A percentile compares a stretch with the other conserved stretches of the same genome.
These are phyloP conservation scores for Alternaria consortialis DNA, from an alignment of 2,329 filamentous ascomycete genomes.

Conservation along the genomic window DNA sequence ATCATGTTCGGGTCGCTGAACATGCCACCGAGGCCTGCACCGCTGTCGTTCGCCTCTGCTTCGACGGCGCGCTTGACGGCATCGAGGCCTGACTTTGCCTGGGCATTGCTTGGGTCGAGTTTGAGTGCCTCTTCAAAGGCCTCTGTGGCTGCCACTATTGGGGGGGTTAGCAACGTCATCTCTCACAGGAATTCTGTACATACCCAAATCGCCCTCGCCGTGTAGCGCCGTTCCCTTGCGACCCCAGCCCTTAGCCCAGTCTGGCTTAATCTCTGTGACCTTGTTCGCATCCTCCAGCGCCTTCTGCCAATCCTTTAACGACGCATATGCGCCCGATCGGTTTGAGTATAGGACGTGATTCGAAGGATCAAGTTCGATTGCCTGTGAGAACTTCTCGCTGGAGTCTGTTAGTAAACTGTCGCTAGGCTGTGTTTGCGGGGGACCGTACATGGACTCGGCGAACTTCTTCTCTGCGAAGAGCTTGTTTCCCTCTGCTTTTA, in stretches of 20 bases:
- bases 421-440: slow-evolving; percentile 24
- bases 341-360: slow-evolving; percentile 99
- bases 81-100: slow-evolving; percentile 87
- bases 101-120: slow-evolving; percentile 88
- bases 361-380: slow-evolving; percentile 83
- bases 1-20: slow-evolving; percentile 93
- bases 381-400: slow-evolving; percentile 93
- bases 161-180: slow-evolving; percentile 21
- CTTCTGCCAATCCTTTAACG: slow-evolving; percentile 85
- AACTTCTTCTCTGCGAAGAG: slow-evolving; percentile 98
- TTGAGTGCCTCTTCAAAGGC: slow-evolving; percentile 96
- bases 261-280: slow-evolving; percentile 92
- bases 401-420: slow-evolving; percentile 24
- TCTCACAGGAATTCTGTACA: slow-evolving; percentile 27
- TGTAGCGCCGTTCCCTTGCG: slow-evolving; percentile 92
- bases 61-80: slow-evolving; percentile 90
- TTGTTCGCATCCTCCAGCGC: slow-evolving; percentile 91
- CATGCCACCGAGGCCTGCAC: slow-evolving; percentile 84
- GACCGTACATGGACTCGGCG: slow-evolving; percentile 87
- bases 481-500: slow-evolving; percentile 98
- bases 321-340: slow-evolving; percentile 86
- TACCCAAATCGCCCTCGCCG: slow-evolving; percentile 81
- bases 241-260: slow-evolving; percentile 97
- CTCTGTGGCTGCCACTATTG: slow-evolving; percentile 76
- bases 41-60: slow-evolving; percentile 72